Conservation (phyloP, 257 asterid species). For the Solanum virginianum region DNA sequence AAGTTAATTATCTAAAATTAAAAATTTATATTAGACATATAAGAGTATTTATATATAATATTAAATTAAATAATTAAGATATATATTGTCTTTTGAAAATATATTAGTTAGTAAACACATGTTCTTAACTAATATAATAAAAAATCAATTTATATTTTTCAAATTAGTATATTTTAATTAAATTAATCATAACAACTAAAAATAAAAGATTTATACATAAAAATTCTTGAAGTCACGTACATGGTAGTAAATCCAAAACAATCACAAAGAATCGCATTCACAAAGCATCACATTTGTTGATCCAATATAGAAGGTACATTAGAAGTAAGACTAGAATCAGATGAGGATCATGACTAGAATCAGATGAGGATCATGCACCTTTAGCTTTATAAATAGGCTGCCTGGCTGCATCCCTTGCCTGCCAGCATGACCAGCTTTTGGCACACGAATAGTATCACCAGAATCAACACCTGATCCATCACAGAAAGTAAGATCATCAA, state of each 20-base stretch:
- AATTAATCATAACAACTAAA: no score
- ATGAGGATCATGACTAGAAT: background rate
- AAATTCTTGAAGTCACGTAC: background rate
- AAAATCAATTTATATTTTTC: no score
- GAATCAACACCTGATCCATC: slow-evolving; percentile 65
- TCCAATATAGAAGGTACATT: background rate
- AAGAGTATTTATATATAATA: no score
- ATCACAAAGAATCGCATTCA: background rate
- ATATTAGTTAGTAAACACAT: no score
- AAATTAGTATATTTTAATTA: no score
- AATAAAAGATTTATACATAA: background rate
- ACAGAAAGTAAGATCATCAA: slow-evolving; percentile 1
- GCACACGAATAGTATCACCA: slow-evolving; percentile 73
- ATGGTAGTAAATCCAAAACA: background rate
- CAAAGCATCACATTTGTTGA: background rate
- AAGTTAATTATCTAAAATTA: no score
- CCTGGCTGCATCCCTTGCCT: slow-evolving; percentile 58
- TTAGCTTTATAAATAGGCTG: slow-evolving; percentile 51
- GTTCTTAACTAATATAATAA: no score
- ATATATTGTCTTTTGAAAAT: no score
- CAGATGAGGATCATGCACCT: slow-evolving; percentile 26
- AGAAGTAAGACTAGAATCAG: background rate
- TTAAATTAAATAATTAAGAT: no score
- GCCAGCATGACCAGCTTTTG: slow-evolving; percentile 77
- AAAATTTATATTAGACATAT: no score